Base-by-base conservation (phyloP, 148 eudicot species). In the Tetragonia tetragonoides region DNA sequence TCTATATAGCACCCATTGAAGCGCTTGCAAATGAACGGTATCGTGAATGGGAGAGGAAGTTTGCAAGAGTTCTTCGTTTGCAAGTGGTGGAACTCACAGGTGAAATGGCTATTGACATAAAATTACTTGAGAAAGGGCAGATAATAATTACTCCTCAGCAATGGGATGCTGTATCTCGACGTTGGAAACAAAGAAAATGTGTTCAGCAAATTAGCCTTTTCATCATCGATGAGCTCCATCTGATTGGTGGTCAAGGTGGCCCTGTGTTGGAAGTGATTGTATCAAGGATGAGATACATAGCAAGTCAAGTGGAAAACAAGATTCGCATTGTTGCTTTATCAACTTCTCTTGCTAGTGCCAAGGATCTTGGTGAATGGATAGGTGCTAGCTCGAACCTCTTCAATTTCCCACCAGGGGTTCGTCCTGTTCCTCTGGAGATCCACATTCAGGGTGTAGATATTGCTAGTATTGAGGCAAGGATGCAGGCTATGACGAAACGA, bases 351-450 rank as follows among this genome's bases (percentile, higher is more conserved):
- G 97, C 97, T 40, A 94, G 92, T 86, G 97, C 97, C 54, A 92
- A 92, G 87, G 98, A 94, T 86, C 86, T 94, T 57, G 98, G 98
- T 74, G 98, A 92, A 77, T 94, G 98, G 98, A 94, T 94, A 53
- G 98, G 98, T 68, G 95, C 97, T 65, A 83, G 95, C 21, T 92
- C 98, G 49, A 89, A 92, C 65, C 90, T 94, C 59, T 94, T 94
- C 86, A 94, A 94, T 77, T 94, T 94, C 44, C 97, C 95, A 49
- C 97, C 98, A 3, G 93, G 89, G 64, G 97, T 92, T 67, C 92
- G 98, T 72, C 95, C 98, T 5, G 92, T 94, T 59, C 97, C 98
- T 49, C 79, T 94, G 62, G 98, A 94, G 74, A 89, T 94, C 39
- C 95, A 94, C 80, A 94, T 94, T 76, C 97, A 92, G 80, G 97